Conservation (phyloP, 2,329 filamentous ascomycete species). For the Diaporthe capsici region DNA sequence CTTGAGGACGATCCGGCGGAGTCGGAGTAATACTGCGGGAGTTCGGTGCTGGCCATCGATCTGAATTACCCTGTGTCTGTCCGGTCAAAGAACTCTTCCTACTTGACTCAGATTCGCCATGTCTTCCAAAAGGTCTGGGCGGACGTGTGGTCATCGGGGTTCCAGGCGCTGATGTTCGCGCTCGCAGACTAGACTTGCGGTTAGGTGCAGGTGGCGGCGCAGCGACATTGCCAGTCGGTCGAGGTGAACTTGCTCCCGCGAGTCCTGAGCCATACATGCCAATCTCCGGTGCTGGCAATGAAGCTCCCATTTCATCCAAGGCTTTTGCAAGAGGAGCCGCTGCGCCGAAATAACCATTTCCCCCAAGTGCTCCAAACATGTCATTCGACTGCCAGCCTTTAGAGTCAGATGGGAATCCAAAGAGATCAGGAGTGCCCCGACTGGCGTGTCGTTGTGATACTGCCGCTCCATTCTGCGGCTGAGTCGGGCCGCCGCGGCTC, state of each 20-base stretch:
- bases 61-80: conserved; percentile 9
- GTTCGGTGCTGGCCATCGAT: conserved; percentile 9
- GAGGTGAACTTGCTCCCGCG: conserved; percentile 45
- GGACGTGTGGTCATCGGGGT: conserved; percentile 34
- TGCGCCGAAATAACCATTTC: conserved; percentile 50
- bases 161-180: conserved; percentile 54
- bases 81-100: conserved; percentile 37
- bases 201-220: conserved; percentile 63
- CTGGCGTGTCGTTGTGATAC: not conserved
- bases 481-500: conserved; percentile 42
- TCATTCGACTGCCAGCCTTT: conserved; percentile 63
- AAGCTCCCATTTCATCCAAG: conserved; percentile 61
- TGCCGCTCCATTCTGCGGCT: not conserved
- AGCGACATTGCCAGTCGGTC: conserved; percentile 41
- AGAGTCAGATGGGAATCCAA: conserved; percentile 62
- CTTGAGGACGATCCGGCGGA: conserved; percentile 42
- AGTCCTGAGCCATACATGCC: conserved; percentile 54
- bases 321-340: conserved; percentile 51
- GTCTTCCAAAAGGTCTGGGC: conserved; percentile 45
- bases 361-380: conserved; percentile 61
- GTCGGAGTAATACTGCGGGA: conserved; percentile 34
- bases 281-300: conserved; percentile 59
- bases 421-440: conserved; percentile 63
- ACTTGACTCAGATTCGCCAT: conserved; percentile 42
- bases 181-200: conserved; percentile 67